phyloP scores from a whole-genome alignment of 805 yeast species.

The Suhomyces vadensis region DNA sequence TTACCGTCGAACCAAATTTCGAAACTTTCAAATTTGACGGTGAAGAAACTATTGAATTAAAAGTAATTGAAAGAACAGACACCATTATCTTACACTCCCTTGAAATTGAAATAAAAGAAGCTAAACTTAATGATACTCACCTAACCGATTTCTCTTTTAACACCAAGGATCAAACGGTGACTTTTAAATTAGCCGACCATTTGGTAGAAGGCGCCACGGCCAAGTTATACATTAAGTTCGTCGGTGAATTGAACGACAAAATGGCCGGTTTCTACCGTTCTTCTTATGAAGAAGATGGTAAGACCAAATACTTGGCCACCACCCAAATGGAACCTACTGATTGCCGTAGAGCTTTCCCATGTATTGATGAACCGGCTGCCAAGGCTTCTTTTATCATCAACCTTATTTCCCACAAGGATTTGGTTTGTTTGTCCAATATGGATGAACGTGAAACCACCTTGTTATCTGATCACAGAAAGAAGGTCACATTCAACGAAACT shows the following conservation, averaged over 20 bases:
- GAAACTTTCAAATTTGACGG: constrained; percentile 62
- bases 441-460: constrained; percentile 52
- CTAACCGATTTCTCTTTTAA: constrained; percentile 27
- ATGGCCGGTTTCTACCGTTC: constrained; percentile 86
- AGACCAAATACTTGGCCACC: constrained; percentile 71
- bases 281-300: constrained; percentile 60
- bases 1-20: constrained; percentile 47
- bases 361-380: constrained; percentile 80
- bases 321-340: constrained; percentile 89
- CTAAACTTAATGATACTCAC: constrained; percentile 34
- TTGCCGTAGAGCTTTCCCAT: constrained; percentile 85
- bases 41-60: constrained; percentile 52
- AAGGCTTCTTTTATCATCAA: constrained; percentile 72
- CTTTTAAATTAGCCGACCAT: constrained; percentile 40
- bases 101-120: constrained; percentile 63
- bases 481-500: constrained; percentile 67
- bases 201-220: constrained; percentile 41
- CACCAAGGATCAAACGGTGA: constrained; percentile 40
- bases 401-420: constrained; percentile 53
- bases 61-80: constrained; percentile 49
- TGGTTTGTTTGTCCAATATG: constrained; percentile 71
- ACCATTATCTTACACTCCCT: constrained; percentile 57
- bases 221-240: constrained; percentile 50
- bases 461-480: constrained; percentile 48
- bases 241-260: constrained; percentile 68